Conservation (phyloP, 1,284 basidiomycete species). For the Xerocomus minutiporus region DNA sequence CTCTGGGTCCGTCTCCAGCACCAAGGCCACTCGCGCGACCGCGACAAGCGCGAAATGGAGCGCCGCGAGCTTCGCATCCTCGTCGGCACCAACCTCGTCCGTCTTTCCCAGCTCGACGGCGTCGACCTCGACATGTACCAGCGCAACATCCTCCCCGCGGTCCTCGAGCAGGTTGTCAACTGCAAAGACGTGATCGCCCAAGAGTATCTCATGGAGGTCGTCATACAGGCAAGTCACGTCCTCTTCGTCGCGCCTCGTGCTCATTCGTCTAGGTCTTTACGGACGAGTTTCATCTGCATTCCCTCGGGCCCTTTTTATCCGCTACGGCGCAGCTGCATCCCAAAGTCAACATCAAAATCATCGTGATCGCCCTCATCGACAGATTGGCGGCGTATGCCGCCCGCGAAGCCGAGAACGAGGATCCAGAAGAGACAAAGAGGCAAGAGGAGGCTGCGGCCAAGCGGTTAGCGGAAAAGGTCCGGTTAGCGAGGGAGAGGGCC, state of each 20-base stretch:
- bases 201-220: conserved; percentile 97
- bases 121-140: conserved; percentile 91
- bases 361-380: conserved; percentile 94
- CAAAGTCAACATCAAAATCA: conserved; percentile 94
- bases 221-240: conserved; percentile 66
- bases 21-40: conserved; percentile 90
- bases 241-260: neutral
- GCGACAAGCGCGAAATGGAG: conserved; percentile 93
- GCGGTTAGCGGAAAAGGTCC: conserved; percentile 81
- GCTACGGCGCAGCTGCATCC: conserved; percentile 92
- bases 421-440: conserved; percentile 84
- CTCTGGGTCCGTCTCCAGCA: conserved; percentile 96
- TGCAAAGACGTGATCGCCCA: conserved; percentile 97
- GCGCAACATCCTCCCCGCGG: conserved; percentile 76
- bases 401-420: conserved; percentile 88
- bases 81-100: conserved; percentile 93
- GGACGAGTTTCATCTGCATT: conserved; percentile 93
- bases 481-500: conserved; percentile 51
- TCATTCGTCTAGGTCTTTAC: conserved; percentile 69
- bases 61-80: conserved; percentile 88
- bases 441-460: conserved; percentile 89
- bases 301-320: conserved; percentile 87
- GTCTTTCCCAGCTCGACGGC: conserved; percentile 88
- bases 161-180: conserved; percentile 92
- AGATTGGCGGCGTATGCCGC: conserved; percentile 92